Evolutionary conservation across 2,329 filamentous ascomycete species (phyloP).

Genomic region (Claviceps sp.): DNA sequence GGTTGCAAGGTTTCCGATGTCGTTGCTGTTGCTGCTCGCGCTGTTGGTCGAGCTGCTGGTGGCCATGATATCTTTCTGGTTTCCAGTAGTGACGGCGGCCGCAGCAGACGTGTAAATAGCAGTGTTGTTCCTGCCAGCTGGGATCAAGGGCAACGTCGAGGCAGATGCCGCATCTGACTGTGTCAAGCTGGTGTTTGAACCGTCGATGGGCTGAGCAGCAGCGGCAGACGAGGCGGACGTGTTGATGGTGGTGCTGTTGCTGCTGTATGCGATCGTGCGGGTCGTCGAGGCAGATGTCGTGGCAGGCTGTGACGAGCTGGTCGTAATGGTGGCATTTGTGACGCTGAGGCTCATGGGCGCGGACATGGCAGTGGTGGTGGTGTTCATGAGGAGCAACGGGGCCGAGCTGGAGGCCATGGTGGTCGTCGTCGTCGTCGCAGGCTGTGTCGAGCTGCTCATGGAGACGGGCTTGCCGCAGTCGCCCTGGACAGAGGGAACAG

Average conservation of each 20-base stretch:
- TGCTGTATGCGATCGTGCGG: background rate
- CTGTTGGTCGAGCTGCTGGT: background rate
- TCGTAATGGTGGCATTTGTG: background rate
- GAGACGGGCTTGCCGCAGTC: slow-evolving; percentile 15
- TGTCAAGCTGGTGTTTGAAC: too few species aligned
- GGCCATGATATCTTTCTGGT: background rate
- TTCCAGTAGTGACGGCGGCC: background rate
- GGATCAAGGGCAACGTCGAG: background rate
- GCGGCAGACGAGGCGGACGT: background rate
- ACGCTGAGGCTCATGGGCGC: background rate
- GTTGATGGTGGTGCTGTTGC: background rate
- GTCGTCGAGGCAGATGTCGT: background rate
- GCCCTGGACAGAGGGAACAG: slow-evolving; percentile 19
- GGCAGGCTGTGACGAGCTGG: background rate
- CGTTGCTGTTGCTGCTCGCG: too few species aligned
- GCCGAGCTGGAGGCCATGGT: background rate
- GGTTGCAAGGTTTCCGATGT: too few species aligned
- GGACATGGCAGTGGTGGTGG: too few species aligned
- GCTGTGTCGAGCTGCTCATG: slow-evolving; percentile 3
- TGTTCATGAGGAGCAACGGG: too few species aligned
- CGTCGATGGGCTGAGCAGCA: background rate
- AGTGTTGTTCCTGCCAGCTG: background rate
- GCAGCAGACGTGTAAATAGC: background rate
- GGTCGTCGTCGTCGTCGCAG: background rate
- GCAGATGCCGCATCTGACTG: background rate